Base-by-base conservation (phyloP, 306 rosid genomes). In the Corylus heterophylla region DNA sequence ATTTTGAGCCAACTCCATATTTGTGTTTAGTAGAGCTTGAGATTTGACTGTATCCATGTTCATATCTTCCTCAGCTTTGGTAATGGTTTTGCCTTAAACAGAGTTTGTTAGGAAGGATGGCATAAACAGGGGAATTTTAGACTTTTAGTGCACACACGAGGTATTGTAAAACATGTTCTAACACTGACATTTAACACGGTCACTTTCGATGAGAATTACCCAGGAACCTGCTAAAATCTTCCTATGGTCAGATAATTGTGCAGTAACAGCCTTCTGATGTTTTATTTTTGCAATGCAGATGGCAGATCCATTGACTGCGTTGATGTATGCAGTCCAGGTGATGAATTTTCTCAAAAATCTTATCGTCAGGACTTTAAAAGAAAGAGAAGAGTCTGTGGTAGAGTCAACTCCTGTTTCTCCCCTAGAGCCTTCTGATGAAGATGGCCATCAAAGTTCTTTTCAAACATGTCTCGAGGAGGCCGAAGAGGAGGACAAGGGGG, bases 341-440 rank as follows among this genome's bases (percentile, higher is more conserved):
- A 95, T 95, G 99, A 95, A 95, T 84, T 91, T 95, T 69, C 98
- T 95, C 83, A 95, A 90, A 84, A 95, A 92, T 61, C 98, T 95
- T 69, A 89, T 95, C 2, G 86, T 76, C 54, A 90, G 81, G 93
- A 89, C 97, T 71, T 83, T 91, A 7, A 88, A 79, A 84, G 93
- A 91, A 75, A 84, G 99, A 81, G 95, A 90, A 75, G 99, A 91
- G 75, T 91, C 90, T 20, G 70, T 89, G 54, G 79, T 83, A 66
- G 94, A 93, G 67, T 80, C 90, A 1, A 83, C 85, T 78, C 91
- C 93, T 22, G 52, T 64, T 58, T 73, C 90, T 17, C 79, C 78
- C 81, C 81, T 82, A 35, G 90, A 87, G 75, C 92, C 94, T 61
- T 87, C 89, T 25, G 93, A 92, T 14, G 96, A 92, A 22, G 96